Conservation (phyloP, 257 asterid genomes). For the Fraxinus americana region DNA sequence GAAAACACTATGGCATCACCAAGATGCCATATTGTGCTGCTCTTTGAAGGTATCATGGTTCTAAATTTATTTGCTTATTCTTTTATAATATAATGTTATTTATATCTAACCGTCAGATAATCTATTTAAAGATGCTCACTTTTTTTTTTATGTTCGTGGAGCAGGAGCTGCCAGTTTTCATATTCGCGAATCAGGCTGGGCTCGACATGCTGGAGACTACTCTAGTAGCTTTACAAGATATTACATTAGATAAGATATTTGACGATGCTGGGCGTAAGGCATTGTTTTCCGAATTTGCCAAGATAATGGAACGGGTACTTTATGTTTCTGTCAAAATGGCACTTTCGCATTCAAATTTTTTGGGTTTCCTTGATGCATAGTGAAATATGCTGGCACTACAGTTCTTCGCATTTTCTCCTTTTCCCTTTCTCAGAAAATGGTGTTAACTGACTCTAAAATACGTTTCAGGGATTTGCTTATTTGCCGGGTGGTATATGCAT, state of each 20-base stretch:
- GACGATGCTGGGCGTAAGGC: slow-evolving; percentile 79
- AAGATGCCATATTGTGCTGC: slow-evolving; percentile 93
- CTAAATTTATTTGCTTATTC: background rate
- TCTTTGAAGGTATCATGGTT: slow-evolving; percentile 68
- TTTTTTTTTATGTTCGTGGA: background rate
- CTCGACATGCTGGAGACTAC: slow-evolving; percentile 96
- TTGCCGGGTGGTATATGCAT: slow-evolving; percentile 88
- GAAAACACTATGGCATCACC: slow-evolving; percentile 93
- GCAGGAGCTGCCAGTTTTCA: slow-evolving; percentile 83
- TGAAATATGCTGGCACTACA: background rate
- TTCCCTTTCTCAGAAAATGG: background rate
- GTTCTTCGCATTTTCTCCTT: background rate
- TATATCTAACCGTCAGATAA: background rate
- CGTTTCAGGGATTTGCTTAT: slow-evolving; percentile 67
- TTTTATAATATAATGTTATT: slow-evolving; percentile 3
- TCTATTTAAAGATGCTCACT: background rate
- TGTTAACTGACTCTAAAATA: background rate
- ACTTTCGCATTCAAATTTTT: background rate
- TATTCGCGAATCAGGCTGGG: slow-evolving; percentile 92
- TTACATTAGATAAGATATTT: slow-evolving; percentile 80
- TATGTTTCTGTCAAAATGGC: background rate
- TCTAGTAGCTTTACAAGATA: slow-evolving; percentile 84
- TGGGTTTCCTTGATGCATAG: background rate
- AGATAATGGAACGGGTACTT: slow-evolving; percentile 92
- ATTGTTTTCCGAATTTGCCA: slow-evolving; percentile 69